Evolutionary conservation across 495 filamentous ascomycete genomes (phyloP), one percentile per base, ranked within the genome.

Genomic region (Cudoniella acicularis): DNA sequence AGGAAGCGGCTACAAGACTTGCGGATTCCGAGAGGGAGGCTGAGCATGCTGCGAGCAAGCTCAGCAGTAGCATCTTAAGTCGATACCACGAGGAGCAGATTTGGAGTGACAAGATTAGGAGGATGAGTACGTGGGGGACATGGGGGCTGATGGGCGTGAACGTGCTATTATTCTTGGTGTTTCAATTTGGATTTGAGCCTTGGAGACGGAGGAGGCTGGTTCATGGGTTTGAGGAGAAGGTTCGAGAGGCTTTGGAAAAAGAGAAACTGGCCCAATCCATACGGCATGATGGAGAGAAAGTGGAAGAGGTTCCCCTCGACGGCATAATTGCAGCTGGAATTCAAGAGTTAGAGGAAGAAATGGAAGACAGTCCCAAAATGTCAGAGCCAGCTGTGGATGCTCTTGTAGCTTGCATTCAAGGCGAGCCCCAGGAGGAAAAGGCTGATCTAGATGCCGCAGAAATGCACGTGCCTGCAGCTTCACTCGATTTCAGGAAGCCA

Each of bases 61-160:
- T 98, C 49, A 90, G 85, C 68, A 83, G 85, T 41, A 83, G 82
- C 36, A 97, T 98, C 57, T 76, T 97, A 27, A 86, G 86, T 25
- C 85, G 94, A 24, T 98, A 98, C 74, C 94, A 98, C 73, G 94
- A 98, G 73, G 94, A 98, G 73, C 94, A 98, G 77, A 96, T 98
- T 48, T 98, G 94, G 94, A 93, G 88, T 65, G 94, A 98, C 67
- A 94, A 96, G 68, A 98, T 98, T 69, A 81, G 94, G 43, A 78
- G 94, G 58, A 96, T 96, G 83, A 90, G 86, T 64, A 98, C 94
- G 3, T 98, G 94, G 94, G 92, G 94, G 21, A 98, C 94, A 1
- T 97, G 95, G 87, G 94, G 94, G 0, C 73, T 98, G 63, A 98
- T 98, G 94, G 92, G 94, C 6, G 81, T 98, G 45, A 98, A 98